Conservation (phyloP, 2,329 filamentous ascomycete species). For the Claviceps humidiphila region DNA sequence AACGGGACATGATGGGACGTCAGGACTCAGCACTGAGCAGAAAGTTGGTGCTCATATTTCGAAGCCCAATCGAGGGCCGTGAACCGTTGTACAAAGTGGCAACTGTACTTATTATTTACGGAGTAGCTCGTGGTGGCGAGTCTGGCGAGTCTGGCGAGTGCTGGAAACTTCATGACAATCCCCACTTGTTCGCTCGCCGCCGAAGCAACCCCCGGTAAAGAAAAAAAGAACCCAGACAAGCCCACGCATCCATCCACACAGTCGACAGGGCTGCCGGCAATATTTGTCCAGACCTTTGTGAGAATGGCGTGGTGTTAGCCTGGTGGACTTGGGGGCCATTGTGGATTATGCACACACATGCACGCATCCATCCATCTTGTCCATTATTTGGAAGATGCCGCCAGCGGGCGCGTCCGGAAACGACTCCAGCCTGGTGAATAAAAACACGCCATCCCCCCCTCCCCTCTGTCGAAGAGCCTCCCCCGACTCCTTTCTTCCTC, state of each 20-base stretch:
- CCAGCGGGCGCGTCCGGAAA: conserved; percentile 4
- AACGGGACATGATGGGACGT: neutral
- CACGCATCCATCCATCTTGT: neutral
- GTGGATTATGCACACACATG: conserved; percentile 2
- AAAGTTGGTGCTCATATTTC: no score
- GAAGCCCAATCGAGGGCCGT: no score
- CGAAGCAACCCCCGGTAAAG: conserved; percentile 2
- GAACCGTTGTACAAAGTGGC: no score
- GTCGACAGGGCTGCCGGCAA: neutral
- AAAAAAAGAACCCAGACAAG: conserved; percentile 7
- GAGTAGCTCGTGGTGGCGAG: no score
- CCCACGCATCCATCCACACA: neutral
- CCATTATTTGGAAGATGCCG: neutral
- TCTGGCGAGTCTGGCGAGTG: no score
- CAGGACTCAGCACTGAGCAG: neutral
- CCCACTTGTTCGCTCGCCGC: conserved; percentile 10
- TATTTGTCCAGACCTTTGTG: neutral
- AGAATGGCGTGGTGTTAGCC: neutral
- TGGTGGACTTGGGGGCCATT: neutral
- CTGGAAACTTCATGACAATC: conserved; percentile 1
- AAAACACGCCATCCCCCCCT: conserved; percentile 8
- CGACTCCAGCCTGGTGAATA: conserved; percentile 6
- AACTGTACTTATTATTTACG: no score
- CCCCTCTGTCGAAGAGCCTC: conserved; percentile 7
- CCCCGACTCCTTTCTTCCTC: conserved; percentile 10